A percentile compares a stretch with the other conserved stretches of the same genome.
These are phyloP conservation scores for Russula sp. DNA, from an alignment of 768 basidiomycete species.

Conservation along the genomic window DNA sequence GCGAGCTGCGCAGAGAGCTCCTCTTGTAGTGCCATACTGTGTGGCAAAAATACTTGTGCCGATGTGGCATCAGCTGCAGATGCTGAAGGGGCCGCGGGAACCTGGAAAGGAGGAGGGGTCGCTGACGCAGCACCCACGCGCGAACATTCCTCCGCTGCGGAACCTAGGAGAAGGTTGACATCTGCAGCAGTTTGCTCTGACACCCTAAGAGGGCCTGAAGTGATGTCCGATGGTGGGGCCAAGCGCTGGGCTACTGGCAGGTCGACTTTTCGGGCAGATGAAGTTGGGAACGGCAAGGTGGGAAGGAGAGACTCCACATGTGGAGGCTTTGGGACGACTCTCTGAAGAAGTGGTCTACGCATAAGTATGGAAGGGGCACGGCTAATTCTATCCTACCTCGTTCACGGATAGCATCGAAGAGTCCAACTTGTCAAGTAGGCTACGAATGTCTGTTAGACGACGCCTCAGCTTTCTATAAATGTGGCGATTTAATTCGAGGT, in stretches of 20 bases:
- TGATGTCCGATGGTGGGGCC: constrained; percentile 10
- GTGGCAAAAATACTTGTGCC: background rate
- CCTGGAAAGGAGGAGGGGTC: background rate
- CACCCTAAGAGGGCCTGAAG: background rate
- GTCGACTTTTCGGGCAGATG: constrained; percentile 9
- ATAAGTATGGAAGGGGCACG: background rate
- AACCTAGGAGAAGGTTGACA: constrained; percentile 9
- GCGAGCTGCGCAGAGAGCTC: constrained; percentile 69
- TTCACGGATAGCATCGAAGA: constrained; percentile 43
- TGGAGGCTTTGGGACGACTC: constrained; percentile 33
- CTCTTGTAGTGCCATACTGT: constrained; percentile 47
- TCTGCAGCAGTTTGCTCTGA: background rate
- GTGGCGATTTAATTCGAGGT: background rate
- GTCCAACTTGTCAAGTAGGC: constrained; percentile 51
- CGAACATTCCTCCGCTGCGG: background rate
- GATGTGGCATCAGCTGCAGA: background rate
- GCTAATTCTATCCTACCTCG: constrained; percentile 34
- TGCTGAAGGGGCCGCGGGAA: background rate
- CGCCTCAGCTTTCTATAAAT: constrained; percentile 35
- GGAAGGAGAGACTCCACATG: constrained; percentile 47
- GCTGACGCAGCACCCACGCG: background rate
- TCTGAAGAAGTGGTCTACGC: constrained; percentile 27
- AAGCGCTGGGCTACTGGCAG: background rate
- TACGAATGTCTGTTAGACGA: constrained; percentile 40
- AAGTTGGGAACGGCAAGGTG: constrained; percentile 40